Evolutionary conservation across 495 filamentous ascomycete genomes (phyloP).

Genomic region (Staphylotrichum longicolle): DNA sequence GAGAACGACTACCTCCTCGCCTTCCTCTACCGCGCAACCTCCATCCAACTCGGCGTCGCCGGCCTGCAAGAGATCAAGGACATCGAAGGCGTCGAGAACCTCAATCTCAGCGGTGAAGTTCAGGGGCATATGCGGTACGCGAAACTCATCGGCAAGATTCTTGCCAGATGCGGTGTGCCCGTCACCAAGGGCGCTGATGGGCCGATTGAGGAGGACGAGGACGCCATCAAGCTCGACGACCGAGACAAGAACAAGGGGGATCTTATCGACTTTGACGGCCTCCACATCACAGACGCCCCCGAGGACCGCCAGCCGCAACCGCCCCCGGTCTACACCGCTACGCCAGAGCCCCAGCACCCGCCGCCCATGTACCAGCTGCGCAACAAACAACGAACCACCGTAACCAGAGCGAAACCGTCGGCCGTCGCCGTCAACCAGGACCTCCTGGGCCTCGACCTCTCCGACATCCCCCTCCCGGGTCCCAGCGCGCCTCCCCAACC

Average conservation of each 20-base stretch:
- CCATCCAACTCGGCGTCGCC: conserved; percentile 72
- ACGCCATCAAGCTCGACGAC: conserved; percentile 42
- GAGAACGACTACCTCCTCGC: conserved; percentile 74
- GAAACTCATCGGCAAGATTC: conserved; percentile 64
- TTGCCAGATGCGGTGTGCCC: conserved; percentile 66
- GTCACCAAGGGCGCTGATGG: conserved; percentile 52
- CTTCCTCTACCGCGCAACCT: conserved; percentile 74
- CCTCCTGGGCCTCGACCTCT: conserved; percentile 3
- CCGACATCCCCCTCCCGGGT: not conserved
- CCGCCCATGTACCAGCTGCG: conserved; percentile 13
- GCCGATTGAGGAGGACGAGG: conserved; percentile 57
- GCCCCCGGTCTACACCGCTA: not conserved
- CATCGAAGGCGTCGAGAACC: conserved; percentile 69
- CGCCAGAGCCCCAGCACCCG: not conserved
- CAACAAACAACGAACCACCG: conserved; percentile 14
- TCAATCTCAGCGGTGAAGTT: conserved; percentile 70
- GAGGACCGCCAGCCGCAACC: not conserved
- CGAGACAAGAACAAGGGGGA: conserved; percentile 28
- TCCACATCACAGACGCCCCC: conserved; percentile 21
- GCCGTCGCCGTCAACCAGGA: conserved; percentile 15
- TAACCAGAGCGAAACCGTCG: conserved; percentile 25
- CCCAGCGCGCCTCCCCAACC: not conserved
- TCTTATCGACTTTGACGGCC: conserved; percentile 53
- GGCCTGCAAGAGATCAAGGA: conserved; percentile 64
- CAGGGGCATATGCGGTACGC: conserved; percentile 72